Evolutionary conservation across 345 rosid genomes (phyloP).

Genomic region (Pistacia atlantica): DNA sequence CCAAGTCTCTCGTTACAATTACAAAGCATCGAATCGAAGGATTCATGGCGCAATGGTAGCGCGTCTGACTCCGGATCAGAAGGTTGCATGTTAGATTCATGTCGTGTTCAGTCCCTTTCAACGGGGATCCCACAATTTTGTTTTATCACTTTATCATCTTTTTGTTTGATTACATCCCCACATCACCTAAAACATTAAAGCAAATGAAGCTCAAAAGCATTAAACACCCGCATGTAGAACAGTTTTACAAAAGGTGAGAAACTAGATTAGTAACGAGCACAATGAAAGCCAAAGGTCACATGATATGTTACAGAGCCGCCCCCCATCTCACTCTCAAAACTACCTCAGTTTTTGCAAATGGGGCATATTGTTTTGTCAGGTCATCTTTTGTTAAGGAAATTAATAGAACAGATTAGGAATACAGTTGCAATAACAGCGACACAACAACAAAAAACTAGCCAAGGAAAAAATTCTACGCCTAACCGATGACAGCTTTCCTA

Average conservation of each 20-base stretch:
- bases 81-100: conserved; percentile 96
- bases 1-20: no score
- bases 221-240: no score
- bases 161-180: no score
- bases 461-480: neutral
- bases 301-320: conserved; percentile 10
- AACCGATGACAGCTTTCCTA: neutral
- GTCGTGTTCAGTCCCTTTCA: conserved; percentile 63
- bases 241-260: no score
- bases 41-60: conserved; percentile 99
- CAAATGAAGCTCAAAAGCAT: no score
- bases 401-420: neutral
- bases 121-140: neutral
- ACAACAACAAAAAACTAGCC: neutral
- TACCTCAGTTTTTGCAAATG: neutral
- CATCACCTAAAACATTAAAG: no score
- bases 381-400: no score
- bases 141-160: neutral
- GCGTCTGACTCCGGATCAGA: conserved; percentile 98
- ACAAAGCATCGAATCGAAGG: conserved; percentile 12
- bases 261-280: no score
- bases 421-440: neutral
- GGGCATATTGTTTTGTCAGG: neutral
- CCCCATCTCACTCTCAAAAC: neutral
- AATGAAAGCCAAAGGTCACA: no score